A percentile compares a stretch with the other conserved stretches of the same genome.
These are phyloP conservation scores for Leccinum disarticulatum DNA, from an alignment of 768 basidiomycete species.

Conservation along the genomic window DNA sequence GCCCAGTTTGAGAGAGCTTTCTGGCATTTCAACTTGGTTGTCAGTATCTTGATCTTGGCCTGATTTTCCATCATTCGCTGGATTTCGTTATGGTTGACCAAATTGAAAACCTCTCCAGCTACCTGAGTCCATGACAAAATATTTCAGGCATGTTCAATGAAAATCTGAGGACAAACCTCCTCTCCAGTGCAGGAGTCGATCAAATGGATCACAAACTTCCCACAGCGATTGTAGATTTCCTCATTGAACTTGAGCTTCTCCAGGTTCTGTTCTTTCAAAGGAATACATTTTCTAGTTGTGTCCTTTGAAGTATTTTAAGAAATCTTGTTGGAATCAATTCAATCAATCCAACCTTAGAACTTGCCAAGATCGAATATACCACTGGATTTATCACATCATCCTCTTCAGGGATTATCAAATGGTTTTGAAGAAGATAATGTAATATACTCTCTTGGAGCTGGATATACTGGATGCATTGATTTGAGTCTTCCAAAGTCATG, in stretches of 20 bases:
- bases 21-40: not conserved
- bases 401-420: not conserved
- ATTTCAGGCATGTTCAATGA: not conserved
- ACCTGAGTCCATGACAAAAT: not conserved
- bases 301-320: no score
- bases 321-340: no score
- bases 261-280: accelerated
- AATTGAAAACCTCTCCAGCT: not conserved
- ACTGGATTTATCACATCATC: not conserved
- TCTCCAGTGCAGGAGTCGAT: not conserved
- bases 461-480: not conserved
- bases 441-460: not conserved
- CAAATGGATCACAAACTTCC: not conserved
- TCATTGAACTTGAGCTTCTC: not conserved
- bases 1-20: not conserved
- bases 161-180: not conserved
- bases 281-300: not conserved
- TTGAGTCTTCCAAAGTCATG: not conserved
- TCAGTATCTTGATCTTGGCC: not conserved
- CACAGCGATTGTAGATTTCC: not conserved
- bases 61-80: not conserved
- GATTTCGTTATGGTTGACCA: not conserved
- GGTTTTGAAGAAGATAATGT: not conserved
- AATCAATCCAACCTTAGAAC: no score
- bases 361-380: no score